These are phyloP conservation scores for Penicillium polonicum DNA, from an alignment of 2,329 filamentous ascomycete species.

Conservation along the genomic window DNA sequence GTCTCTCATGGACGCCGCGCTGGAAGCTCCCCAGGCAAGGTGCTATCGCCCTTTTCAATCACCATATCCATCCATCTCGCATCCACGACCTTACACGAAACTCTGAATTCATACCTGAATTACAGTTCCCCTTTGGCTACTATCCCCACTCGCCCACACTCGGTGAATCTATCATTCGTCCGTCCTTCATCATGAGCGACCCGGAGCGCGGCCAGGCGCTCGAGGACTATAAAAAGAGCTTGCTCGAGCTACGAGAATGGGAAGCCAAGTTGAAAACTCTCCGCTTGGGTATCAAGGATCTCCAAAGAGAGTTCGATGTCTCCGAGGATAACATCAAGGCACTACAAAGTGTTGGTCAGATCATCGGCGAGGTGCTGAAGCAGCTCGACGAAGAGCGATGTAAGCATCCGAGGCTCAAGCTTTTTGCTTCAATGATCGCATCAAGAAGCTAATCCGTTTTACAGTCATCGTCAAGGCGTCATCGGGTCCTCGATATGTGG, in stretches of 20 bases:
- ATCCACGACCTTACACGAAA: conserved; percentile 2
- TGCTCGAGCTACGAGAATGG: conserved; percentile 96
- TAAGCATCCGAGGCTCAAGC: conserved; percentile 50
- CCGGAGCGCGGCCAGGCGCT: conserved; percentile 67
- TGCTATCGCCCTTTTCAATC: conserved; percentile 16
- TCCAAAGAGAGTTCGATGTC: conserved; percentile 92
- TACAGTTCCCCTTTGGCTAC: background rate
- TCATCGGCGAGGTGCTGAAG: conserved; percentile 98
- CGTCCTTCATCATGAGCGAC: conserved; percentile 43
- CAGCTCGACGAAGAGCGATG: conserved; percentile 98
- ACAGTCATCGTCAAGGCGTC: conserved; percentile 98
- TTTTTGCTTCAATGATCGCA: conserved; percentile 6
- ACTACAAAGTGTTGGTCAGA: conserved; percentile 96
- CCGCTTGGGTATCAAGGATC: conserved; percentile 90
- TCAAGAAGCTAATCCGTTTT: conserved; percentile 22
- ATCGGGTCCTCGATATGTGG: conserved; percentile 93
- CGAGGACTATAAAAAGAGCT: conserved; percentile 73
- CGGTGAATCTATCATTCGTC: conserved; percentile 7
- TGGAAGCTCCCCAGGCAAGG: conserved; percentile 32
- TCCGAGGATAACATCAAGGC: conserved; percentile 99
- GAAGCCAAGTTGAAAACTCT: conserved; percentile 95
- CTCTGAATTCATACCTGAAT: background rate
- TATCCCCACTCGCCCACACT: background rate
- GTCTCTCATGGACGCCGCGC: conserved; percentile 21
- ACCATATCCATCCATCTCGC: conserved; percentile 14